Evolutionary conservation across 2,329 filamentous ascomycete genomes (phyloP), one percentile per base, ranked within the genome.

Genomic region (Aspergillus novoparasiticus): DNA sequence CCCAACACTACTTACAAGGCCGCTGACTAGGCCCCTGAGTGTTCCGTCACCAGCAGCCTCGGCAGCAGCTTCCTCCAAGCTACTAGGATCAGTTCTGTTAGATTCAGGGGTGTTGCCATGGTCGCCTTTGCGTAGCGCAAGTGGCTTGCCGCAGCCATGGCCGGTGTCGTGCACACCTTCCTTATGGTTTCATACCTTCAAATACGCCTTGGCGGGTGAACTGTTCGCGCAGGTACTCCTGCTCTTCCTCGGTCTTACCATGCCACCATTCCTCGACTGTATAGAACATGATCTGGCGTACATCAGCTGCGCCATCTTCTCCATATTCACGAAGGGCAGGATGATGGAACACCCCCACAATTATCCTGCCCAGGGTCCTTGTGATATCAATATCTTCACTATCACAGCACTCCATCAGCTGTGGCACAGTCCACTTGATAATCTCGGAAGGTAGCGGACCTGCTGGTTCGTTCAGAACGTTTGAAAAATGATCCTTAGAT

Each of bases 401-500:
- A 72, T 97, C 94, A 88, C 94, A 96, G 71, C 90, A 91, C 41
- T 91, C 82, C 81, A 97, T 95, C 65, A 97, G 81, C 76, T 96
- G 93, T 10, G 94, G 94, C 16, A 97, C 92, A 26, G 90, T 90
- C 92, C 93, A 97, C 62, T 86, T 87, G 50, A 97, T 82, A 55
- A 94, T 88, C 71, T 89, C 87, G 66, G 90, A 91, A 30, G 94
- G 93, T 64, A 93, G 87, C 72, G 90, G 90, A 61, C 94, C 94
- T 53, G 93, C 94, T 50, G 93, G 86, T 75, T 97, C 93, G 75
- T 97, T 97, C 64, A 97, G 85, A 36, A 94, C 83, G 73, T 96
- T 96, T 67, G 90, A 91, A 78, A 97, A 97, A 79, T 97, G 94
- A 72, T 97, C 94, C 81, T 97, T 97, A 63, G 93, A 93, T 58